Conservation (phyloP, 306 rosid genomes). For the Inga leiocalycina region DNA sequence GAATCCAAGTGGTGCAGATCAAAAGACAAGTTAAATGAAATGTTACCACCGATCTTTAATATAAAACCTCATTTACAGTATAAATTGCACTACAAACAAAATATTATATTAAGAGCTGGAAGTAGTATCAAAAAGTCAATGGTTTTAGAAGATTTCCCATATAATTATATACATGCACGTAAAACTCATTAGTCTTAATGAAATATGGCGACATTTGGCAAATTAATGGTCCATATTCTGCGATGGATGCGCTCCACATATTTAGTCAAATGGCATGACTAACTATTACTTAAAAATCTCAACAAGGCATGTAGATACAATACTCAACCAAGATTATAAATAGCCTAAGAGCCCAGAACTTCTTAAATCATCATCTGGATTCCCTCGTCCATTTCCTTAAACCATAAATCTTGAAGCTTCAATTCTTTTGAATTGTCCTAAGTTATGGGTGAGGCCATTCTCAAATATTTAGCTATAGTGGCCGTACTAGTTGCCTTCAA, state of each 20-base stretch:
- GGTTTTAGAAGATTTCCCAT: not conserved
- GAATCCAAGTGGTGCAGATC: not conserved
- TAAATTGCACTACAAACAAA: too few relatives aligned
- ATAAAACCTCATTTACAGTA: too few relatives aligned
- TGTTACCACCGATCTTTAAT: too few relatives aligned
- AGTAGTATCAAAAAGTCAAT: not conserved
- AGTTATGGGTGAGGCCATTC: not conserved
- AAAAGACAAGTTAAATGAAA: not conserved
- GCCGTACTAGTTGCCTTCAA: not conserved
- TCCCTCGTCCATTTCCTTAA: not conserved
- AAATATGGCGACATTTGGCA: not conserved
- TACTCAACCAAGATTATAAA: not conserved
- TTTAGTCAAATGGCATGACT: constrained; percentile 36
- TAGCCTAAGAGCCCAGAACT: not conserved
- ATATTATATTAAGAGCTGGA: too few relatives aligned
- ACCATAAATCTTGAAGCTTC: not conserved
- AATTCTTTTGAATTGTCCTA: not conserved
- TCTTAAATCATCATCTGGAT: not conserved
- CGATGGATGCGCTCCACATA: constrained; percentile 25
- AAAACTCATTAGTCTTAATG: not conserved
- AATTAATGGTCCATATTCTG: constrained; percentile 20
- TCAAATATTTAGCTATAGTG: not conserved
- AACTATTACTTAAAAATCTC: not conserved
- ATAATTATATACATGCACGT: not conserved
- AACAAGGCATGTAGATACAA: not conserved